Evolutionary conservation across 2,329 filamentous ascomycete species (phyloP).

Genomic region (Apiospora koreana): DNA sequence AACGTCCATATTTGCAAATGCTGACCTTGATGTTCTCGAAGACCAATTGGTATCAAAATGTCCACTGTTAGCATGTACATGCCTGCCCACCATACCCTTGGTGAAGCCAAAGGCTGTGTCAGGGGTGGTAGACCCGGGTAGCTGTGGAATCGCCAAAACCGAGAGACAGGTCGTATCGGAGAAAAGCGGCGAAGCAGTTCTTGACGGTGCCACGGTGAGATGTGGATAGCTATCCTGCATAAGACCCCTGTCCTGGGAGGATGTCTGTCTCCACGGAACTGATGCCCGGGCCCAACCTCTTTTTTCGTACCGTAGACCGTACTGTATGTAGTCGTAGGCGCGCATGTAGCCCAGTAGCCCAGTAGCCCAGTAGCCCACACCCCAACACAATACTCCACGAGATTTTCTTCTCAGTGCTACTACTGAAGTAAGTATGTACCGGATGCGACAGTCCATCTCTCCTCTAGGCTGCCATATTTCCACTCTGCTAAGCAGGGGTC

Average conservation of each 20-base stretch:
- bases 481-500: neutral
- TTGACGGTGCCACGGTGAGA: conserved; percentile 3
- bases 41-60: neutral
- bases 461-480: neutral
- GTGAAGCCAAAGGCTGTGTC: neutral
- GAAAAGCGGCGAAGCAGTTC: conserved; percentile 2
- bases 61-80: neutral
- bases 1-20: neutral
- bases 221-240: conserved; percentile 7
- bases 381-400: conserved; percentile 4
- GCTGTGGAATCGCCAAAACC: neutral
- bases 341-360: too few species aligned
- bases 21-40: neutral
- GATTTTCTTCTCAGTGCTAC: neutral
- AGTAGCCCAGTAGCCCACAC: neutral
- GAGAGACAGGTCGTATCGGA: conserved; percentile 5
- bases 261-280: neutral
- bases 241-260: neutral
- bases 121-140: neutral
- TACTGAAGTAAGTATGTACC: neutral
- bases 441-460: neutral
- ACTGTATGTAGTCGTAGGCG: too few species aligned
- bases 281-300: neutral
- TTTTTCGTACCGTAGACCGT: neutral
- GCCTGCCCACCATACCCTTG: neutral